Percentiles rank a stretch among this genome's conserved stretches.
Conservation (phyloP, 371 early-diverging fungal species). For the Nematocida sp. region DNA sequence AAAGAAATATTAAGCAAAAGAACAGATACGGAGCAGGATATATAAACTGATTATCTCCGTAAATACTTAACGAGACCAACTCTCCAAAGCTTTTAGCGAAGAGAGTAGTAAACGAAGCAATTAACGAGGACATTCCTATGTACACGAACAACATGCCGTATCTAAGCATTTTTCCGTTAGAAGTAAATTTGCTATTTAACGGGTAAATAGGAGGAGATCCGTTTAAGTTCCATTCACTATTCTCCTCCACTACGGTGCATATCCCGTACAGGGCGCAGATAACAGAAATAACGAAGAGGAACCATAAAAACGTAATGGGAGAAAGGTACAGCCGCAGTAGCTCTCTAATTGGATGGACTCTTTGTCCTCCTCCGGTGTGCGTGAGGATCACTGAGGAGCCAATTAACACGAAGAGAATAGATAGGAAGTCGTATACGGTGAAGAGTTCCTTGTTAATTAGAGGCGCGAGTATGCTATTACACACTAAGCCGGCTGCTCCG, state of each 20-base stretch:
- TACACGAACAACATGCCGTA: slow-evolving; percentile 66
- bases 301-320: slow-evolving; percentile 71
- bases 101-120: slow-evolving; percentile 76
- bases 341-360: slow-evolving; percentile 72
- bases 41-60: slow-evolving; percentile 73
- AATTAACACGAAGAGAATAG: slow-evolving; percentile 73
- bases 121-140: slow-evolving; percentile 69
- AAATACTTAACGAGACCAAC: slow-evolving; percentile 70
- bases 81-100: slow-evolving; percentile 77
- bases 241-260: slow-evolving; percentile 71
- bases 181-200: slow-evolving; percentile 60
- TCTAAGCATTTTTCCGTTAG: slow-evolving; percentile 58
- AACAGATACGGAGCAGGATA: slow-evolving; percentile 72
- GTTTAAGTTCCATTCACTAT: slow-evolving; percentile 68
- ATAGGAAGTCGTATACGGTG: slow-evolving; percentile 71
- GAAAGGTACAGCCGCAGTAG: slow-evolving; percentile 72
- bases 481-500: slow-evolving; percentile 74
- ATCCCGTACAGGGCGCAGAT: slow-evolving; percentile 68
- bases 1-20: slow-evolving; percentile 70
- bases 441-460: slow-evolving; percentile 73
- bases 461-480: slow-evolving; percentile 77
- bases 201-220: slow-evolving; percentile 26
- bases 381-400: slow-evolving; percentile 74
- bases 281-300: slow-evolving; percentile 69
- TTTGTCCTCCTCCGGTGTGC: slow-evolving; percentile 69